phyloP scores from a whole-genome alignment of 2,329 filamentous ascomycete genomes.

The Lecanicillium sp. region DNA sequence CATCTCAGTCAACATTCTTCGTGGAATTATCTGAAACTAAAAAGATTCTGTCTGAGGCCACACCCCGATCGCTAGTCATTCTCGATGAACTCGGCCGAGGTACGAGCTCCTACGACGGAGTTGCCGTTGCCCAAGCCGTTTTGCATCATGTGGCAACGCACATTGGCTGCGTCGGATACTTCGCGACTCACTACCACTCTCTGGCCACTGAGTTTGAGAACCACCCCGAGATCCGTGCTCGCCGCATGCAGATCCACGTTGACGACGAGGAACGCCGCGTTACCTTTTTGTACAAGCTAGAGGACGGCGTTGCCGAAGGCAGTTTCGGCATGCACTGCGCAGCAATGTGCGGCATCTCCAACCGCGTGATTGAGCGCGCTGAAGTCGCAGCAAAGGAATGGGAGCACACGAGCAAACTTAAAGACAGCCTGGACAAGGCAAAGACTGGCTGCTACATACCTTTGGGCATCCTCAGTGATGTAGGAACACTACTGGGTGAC shows the following conservation, averaged over 20 bases:
- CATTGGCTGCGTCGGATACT: slow-evolving; percentile 90
- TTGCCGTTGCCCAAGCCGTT: slow-evolving; percentile 92
- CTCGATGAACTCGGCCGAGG: slow-evolving; percentile 93
- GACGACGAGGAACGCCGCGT: slow-evolving; percentile 77
- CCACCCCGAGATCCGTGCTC: slow-evolving; percentile 80
- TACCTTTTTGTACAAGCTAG: slow-evolving; percentile 94
- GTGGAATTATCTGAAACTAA: slow-evolving; percentile 96
- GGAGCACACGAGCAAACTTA: slow-evolving; percentile 89
- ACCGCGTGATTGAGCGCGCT: slow-evolving; percentile 73
- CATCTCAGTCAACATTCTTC: slow-evolving; percentile 95
- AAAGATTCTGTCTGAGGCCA: slow-evolving; percentile 93
- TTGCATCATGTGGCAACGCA: slow-evolving; percentile 94
- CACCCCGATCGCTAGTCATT: slow-evolving; percentile 88
- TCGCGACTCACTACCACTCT: slow-evolving; percentile 95
- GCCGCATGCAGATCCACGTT: slow-evolving; percentile 91
- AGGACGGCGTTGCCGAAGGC: slow-evolving; percentile 88
- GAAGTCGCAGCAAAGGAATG: slow-evolving; percentile 85
- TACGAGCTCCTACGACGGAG: slow-evolving; percentile 91
- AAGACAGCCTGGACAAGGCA: slow-evolving; percentile 77
- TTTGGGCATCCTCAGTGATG: slow-evolving; percentile 79
- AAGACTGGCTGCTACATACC: slow-evolving; percentile 76
- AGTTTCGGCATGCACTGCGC: slow-evolving; percentile 99
- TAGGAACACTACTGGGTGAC: slow-evolving; percentile 67
- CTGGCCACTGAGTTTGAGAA: slow-evolving; percentile 82
- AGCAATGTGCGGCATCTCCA: slow-evolving; percentile 91